Evolutionary conservation across 345 rosid genomes (phyloP).

Genomic region (Camelina hispida): DNA sequence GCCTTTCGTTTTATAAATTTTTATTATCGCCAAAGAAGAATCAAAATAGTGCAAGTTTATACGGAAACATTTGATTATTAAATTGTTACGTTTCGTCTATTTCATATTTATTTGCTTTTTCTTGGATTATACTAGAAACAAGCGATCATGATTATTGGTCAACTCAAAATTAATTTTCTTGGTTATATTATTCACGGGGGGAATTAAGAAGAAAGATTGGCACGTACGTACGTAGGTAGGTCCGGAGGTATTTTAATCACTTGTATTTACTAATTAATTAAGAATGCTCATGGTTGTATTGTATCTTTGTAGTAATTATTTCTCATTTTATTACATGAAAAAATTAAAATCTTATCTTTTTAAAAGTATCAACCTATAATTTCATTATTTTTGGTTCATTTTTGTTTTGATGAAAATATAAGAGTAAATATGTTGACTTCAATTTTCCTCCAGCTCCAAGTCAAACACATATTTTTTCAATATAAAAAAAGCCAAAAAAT

Average conservation of each 20-base stretch:
- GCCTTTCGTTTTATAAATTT: constrained; percentile 11
- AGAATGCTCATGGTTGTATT: too few species aligned
- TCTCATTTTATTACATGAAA: too few species aligned
- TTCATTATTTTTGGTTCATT: background rate
- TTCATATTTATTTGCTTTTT: background rate
- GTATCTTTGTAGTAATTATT: too few species aligned
- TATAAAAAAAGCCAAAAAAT: background rate
- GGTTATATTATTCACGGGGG: background rate
- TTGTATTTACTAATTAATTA: too few species aligned
- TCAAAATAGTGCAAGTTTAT: constrained; percentile 29
- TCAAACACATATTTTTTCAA: background rate
- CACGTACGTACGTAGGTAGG: background rate
- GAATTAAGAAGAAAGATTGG: background rate
- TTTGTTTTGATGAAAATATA: constrained; percentile 4
- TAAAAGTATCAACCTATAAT: background rate
- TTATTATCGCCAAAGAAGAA: constrained; percentile 16
- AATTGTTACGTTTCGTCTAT: background rate
- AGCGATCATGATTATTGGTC: constrained; percentile 28
- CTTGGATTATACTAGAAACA: background rate
- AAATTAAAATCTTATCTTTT: too few species aligned
- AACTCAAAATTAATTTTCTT: constrained; percentile 1
- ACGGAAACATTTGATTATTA: constrained; percentile 3
- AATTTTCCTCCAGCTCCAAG: background rate
- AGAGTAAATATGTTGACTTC: background rate
- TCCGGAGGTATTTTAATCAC: background rate